phyloP scores from a whole-genome alignment of 2,329 filamentous ascomycete genomes.

The Emericellopsis cladophorae region DNA sequence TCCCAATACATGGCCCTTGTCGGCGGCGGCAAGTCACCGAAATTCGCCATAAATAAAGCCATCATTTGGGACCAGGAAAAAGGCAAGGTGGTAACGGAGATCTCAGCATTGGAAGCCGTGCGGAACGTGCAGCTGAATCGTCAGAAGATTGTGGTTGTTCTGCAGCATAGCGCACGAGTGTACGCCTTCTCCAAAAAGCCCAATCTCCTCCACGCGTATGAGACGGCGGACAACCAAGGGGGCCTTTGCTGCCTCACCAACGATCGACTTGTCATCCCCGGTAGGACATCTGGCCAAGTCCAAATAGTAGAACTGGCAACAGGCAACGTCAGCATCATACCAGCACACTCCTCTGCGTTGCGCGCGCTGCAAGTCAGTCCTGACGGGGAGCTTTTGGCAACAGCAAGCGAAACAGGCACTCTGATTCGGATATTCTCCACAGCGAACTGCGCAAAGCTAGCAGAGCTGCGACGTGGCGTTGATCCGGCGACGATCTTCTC shows the following conservation, averaged over 20 bases:
- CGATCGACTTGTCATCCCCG: constrained; percentile 69
- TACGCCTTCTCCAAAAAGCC: constrained; percentile 68
- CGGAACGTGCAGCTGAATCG: constrained; percentile 67
- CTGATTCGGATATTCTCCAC: constrained; percentile 79
- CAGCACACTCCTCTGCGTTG: constrained; percentile 71
- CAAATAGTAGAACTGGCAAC: constrained; percentile 71
- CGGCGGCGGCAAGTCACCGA: constrained; percentile 74
- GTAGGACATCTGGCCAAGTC: constrained; percentile 77
- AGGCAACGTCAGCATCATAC: constrained; percentile 83
- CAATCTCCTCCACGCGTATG: constrained; percentile 59
- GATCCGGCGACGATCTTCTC: constrained; percentile 83
- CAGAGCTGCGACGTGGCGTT: constrained; percentile 77
- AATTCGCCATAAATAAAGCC: constrained; percentile 78
- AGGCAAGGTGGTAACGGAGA: constrained; percentile 57
- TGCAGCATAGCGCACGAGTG: constrained; percentile 70
- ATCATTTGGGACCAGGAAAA: constrained; percentile 88
- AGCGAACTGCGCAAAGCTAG: constrained; percentile 64
- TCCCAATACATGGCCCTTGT: constrained; percentile 83
- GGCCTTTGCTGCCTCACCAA: constrained; percentile 70
- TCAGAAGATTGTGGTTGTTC: constrained; percentile 64
- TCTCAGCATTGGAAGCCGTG: constrained; percentile 71
- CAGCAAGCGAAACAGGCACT: constrained; percentile 84
- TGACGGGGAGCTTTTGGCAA: constrained; percentile 73
- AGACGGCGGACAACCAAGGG: constrained; percentile 73
- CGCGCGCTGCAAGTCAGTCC: constrained; percentile 68